Evolutionary conservation across 2,329 filamentous ascomycete species (phyloP).

Genomic region (Colletotrichum cuscutae): DNA sequence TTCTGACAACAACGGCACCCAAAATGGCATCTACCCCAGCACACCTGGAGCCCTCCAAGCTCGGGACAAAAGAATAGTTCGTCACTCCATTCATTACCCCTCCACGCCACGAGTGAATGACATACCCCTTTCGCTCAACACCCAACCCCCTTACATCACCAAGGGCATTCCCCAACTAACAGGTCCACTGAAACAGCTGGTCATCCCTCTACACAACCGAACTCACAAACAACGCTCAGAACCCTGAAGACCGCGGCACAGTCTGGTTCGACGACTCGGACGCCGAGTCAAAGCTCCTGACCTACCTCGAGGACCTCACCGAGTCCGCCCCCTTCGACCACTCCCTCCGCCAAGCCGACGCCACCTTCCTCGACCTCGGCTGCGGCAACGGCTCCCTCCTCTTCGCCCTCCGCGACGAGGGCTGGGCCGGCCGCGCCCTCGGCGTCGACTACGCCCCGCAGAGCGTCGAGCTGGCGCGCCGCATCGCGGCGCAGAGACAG

Average conservation of each 20-base stretch:
- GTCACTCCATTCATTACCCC: conserved; percentile 43
- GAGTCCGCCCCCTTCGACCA: conserved; percentile 38
- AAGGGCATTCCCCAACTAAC: conserved; percentile 24
- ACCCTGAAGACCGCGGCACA: conserved; percentile 84
- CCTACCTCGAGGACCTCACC: conserved; percentile 63
- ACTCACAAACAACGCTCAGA: conserved; percentile 74
- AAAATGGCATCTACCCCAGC: conserved; percentile 56
- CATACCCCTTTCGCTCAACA: background rate
- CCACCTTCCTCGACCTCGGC: conserved; percentile 84
- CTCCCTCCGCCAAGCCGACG: conserved; percentile 34
- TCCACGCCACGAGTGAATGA: background rate
- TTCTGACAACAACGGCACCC: no score
- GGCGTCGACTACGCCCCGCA: conserved; percentile 88
- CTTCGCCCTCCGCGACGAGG: conserved; percentile 76
- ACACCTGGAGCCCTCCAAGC: conserved; percentile 78
- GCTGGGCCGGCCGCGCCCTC: conserved; percentile 76
- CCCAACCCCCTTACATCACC: conserved; percentile 6
- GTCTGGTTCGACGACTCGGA: conserved; percentile 97
- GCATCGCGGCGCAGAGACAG: conserved; percentile 58
- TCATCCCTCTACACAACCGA: conserved; percentile 78
- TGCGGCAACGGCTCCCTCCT: conserved; percentile 94
- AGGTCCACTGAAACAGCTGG: conserved; percentile 65
- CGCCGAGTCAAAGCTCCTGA: conserved; percentile 83
- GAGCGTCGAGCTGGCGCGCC: conserved; percentile 78
- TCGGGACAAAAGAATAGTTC: conserved; percentile 94